These are phyloP conservation scores for Backusella morwellensis DNA, from an alignment of 192 early-diverging fungal species.

Conservation along the genomic window DNA sequence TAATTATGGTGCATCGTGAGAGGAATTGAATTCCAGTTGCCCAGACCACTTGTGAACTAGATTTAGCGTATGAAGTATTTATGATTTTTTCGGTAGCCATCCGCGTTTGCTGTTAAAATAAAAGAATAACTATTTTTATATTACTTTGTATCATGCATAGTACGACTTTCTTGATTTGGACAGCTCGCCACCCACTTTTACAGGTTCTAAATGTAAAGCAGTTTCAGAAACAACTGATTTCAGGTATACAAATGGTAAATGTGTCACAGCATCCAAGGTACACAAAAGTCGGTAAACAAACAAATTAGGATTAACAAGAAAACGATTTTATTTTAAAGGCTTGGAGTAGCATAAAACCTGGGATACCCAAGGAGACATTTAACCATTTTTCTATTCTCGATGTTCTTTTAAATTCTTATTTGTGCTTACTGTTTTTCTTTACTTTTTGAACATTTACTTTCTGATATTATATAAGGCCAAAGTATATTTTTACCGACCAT, in stretches of 20 bases:
- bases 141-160: not conserved
- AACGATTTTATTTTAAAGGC: not conserved
- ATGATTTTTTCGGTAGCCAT: not conserved
- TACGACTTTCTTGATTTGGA: not conserved
- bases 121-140: not conserved
- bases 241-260: not conserved
- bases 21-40: not conserved
- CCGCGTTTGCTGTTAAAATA: not conserved
- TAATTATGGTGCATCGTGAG: not conserved
- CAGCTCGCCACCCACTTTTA: not conserved
- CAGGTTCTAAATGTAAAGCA: not conserved
- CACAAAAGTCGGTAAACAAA: slow-evolving; percentile 4
- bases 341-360: not conserved
- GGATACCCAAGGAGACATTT: not conserved
- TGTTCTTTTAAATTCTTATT: not conserved
- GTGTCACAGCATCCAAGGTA: not conserved
- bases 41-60: not conserved
- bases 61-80: not conserved
- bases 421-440: not conserved
- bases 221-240: not conserved
- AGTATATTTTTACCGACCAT: not conserved
- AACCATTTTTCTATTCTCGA: not conserved
- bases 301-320: not conserved
- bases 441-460: not conserved
- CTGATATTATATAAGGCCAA: not conserved